Conservation (phyloP, 2,329 filamentous ascomycete species). For the Cercospora sp. region DNA sequence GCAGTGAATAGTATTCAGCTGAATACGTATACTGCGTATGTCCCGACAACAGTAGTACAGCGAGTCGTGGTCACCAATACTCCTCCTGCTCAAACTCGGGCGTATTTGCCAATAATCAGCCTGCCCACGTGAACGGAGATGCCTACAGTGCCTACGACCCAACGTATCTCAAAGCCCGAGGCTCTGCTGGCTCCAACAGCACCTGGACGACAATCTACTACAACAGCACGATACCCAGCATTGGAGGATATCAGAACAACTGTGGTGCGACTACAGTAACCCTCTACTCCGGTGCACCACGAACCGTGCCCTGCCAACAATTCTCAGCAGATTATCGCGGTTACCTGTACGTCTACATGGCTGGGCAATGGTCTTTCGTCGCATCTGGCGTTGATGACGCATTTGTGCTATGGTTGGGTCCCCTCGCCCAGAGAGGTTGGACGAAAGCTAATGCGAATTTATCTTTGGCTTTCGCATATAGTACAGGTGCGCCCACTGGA, state of each 20-base stretch:
- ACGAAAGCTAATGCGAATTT: constrained; percentile 19
- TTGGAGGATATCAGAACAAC: constrained; percentile 11
- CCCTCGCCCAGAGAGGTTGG: constrained; percentile 14
- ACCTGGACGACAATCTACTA: constrained; percentile 19
- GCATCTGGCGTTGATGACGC: constrained; percentile 16
- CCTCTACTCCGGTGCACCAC: neutral
- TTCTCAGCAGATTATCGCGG: constrained; percentile 17
- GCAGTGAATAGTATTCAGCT: neutral
- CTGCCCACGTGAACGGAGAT: neutral
- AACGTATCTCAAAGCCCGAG: constrained; percentile 13
- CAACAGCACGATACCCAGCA: constrained; percentile 1
- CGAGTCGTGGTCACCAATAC: constrained; percentile 1
- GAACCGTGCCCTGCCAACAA: constrained; percentile 13
- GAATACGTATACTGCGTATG: neutral
- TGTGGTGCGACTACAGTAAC: constrained; percentile 7
- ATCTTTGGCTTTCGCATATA: constrained; percentile 10
- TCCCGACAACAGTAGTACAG: neutral
- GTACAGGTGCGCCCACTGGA: neutral
- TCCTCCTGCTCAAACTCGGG: constrained; percentile 2
- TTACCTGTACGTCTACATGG: constrained; percentile 17
- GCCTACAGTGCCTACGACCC: constrained; percentile 18
- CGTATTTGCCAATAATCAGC: constrained; percentile 19
- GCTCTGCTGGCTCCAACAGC: constrained; percentile 4
- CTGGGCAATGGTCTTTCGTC: constrained; percentile 17
- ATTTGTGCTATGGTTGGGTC: constrained; percentile 13